Evolutionary conservation across 495 filamentous ascomycete species (phyloP), one percentile per base, ranked within the genome.

Genomic region (Hypoxylon subgilvum): DNA sequence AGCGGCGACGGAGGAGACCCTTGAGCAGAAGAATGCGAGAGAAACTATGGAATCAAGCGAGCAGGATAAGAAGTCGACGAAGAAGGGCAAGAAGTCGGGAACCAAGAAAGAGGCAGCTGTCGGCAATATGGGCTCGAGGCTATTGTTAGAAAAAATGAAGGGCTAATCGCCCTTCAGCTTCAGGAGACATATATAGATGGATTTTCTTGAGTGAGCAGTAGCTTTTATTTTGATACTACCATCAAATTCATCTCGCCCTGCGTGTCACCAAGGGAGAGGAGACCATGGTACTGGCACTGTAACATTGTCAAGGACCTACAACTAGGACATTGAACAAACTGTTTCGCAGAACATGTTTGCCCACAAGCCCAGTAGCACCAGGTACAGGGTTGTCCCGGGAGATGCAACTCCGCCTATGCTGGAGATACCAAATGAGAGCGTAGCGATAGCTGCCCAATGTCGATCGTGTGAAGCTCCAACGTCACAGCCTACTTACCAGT

Each of bases 121-220:
- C 5, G 79, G 83, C 6, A 86, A 86, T 73, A 73, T 70, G 52
- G 83, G 81, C 3, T 72, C 83, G 3, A 79, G 74, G 70, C 63
- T 86, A 13, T 55, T 88, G 32, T 67, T 87, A 13, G 78, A 81
- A 59, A 77, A 75, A 64, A 53, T 83, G 39, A 47, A 52, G 3
- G 52, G 41, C 19, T 64, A 58, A 30, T n/a, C 17, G 6, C 19
- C 4, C n/a, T n/a, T n/a, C 40, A 31, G 21, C 27, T 43, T 6
- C 34, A 14, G 8, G 9, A 12, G 2, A 13, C 4, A 12, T 30
- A 9, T 38, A 57, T 36, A 42, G 4, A 16, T 25, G 17, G 18
- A n/a, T 21, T 4, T 42, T 52, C 19, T 47, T 36, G 44, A 17
- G 30, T 35, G 46, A 54, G 28, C 28, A 19, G 50, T 27, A 39